Evolutionary conservation across 805 yeast species (phyloP), one percentile per base, ranked within the genome.

Genomic region (Saturnispora besseyi): DNA sequence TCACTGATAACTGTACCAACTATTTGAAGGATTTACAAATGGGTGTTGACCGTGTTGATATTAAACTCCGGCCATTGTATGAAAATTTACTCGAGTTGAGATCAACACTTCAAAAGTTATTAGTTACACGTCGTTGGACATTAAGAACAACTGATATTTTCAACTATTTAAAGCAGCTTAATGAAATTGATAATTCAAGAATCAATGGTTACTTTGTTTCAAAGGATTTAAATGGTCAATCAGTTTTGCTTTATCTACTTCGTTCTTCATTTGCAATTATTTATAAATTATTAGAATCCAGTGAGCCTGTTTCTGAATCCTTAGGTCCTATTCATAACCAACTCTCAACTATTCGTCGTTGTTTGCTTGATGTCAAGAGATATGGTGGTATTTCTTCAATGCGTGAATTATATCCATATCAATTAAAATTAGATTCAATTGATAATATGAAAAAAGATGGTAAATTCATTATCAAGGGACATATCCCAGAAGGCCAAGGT

Each of bases 401-500:
- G 54, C 78, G 98, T 55, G 99, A 93, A 62, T 72, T 93, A 49
- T 93, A 90, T 61, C 99, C 99, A 6, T 93, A 87, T 64, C 98
- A 93, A 67, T 79, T 93, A 81, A 93, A 93, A 68, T 74, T 93
- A 50, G 93, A 95, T 2, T 82, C 93, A 13, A 74, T 93, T 52
- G 99, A 93, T 64, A 86, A 89, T 60, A 63, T 84, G 61, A 79
- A 97, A 61, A 75, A 70, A 12, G 98, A 93, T 63, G 99, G 99
- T 7, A 91, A 87, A 70, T 93, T 93, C 60, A 80, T 85, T 61
- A 84, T 88, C 43, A 87, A 86, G 53, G 87, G 81, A 46, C 86
- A 87, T 55, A 84, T 93, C 41, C 99, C 99, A 2, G 98, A 93
- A 64, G 99, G 99, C 11, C 99, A 93, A 67, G 99, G 97, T 5